Evolutionary conservation across 164 flowering plant species (phyloP), one percentile per base, ranked within the genome.

Genomic region (Umbilicus rupestris): DNA sequence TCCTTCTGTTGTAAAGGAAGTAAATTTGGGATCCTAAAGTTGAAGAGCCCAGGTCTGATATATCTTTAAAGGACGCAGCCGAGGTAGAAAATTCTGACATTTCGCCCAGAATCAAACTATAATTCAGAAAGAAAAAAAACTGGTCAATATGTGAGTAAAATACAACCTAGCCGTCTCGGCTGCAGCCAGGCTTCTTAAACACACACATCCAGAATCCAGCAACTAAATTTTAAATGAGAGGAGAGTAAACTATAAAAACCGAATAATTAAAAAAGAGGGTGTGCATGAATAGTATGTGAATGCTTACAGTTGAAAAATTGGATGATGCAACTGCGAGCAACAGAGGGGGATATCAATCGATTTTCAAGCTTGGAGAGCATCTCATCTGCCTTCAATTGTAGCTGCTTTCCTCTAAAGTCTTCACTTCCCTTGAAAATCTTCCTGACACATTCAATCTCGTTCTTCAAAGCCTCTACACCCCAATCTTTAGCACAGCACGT

Each of bases 371-470:
- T 85, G 29, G 64, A 39, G 19, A 83, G 73, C 83, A 84, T 64
- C 72, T 89, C 89, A 35, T 74, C 84, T 22, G 91, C 89, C 79
- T 75, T 90, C 5, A 24, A 50, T 55, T 82, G 78, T 71, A 93
- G 70, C 64, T 87, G 82, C 77, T 84, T 84, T 41, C 95, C 98
- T 75, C 83, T 94, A 39, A 64, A 66, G 68, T 91, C 96, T n/a
- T 77, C 84, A 62, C 97, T 87, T 16, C 81, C 85, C 74, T 70
- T 69, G 70, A 93, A 93, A 69, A 93, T 87, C 75, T 82, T 87
- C 79, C 81, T 78, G 19, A 94, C 98, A 73, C 88, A 94, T 29
- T 84, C 91, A 64, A 94, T 91, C 78, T 94, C 97, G 73, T 85
- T 85, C 1, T 75, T 69, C 65, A 94, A 75, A 1, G 87, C 85